Percentiles rank a stretch among this genome's conserved stretches.
Conservation (phyloP, 2,329 filamentous ascomycete species). For the Diaporthe nobilis region DNA sequence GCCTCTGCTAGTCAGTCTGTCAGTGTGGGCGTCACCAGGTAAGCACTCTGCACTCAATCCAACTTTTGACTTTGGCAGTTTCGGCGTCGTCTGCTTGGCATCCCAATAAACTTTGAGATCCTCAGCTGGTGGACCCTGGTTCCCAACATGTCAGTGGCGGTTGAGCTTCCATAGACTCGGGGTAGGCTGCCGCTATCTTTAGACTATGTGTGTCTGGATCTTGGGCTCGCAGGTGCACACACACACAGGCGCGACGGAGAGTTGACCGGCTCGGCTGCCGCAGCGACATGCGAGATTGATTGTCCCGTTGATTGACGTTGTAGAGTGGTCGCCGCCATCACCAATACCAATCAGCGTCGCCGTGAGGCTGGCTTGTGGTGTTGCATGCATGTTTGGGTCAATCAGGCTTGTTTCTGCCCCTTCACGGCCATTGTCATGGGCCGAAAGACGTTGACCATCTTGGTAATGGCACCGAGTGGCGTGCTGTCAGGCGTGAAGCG, state of each 20-base stretch:
- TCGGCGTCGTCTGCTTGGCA: slow-evolving; percentile 33
- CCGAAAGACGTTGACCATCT: slow-evolving; percentile 7
- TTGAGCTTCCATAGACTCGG: slow-evolving; percentile 18
- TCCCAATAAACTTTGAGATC: slow-evolving; percentile 22
- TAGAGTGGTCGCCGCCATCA: background rate
- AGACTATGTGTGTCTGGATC: background rate
- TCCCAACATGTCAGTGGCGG: slow-evolving; percentile 35
- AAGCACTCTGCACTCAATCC: slow-evolving; percentile 1
- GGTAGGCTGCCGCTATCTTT: slow-evolving; percentile 29
- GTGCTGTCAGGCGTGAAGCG: slow-evolving; percentile 38
- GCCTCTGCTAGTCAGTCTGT: slow-evolving; percentile 24
- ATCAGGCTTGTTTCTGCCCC: slow-evolving; percentile 38
- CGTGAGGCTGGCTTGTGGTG: background rate
- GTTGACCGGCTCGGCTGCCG: slow-evolving; percentile 11
- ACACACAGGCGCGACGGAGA: background rate
- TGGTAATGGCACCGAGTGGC: slow-evolving; percentile 38
- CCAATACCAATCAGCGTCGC: background rate
- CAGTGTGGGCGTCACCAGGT: slow-evolving; percentile 10
- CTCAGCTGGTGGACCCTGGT: slow-evolving; percentile 22
- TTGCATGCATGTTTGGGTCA: slow-evolving; percentile 42
- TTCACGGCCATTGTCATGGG: background rate
- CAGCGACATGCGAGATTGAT: slow-evolving; percentile 22
- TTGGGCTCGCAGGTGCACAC: background rate
- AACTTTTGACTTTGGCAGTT: slow-evolving; percentile 31
- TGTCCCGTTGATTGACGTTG: background rate